A percentile compares a stretch with the other conserved stretches of the same genome.
Evolutionary conservation across 345 rosid species (phyloP).

Genomic region (Camelina neglecta): DNA sequence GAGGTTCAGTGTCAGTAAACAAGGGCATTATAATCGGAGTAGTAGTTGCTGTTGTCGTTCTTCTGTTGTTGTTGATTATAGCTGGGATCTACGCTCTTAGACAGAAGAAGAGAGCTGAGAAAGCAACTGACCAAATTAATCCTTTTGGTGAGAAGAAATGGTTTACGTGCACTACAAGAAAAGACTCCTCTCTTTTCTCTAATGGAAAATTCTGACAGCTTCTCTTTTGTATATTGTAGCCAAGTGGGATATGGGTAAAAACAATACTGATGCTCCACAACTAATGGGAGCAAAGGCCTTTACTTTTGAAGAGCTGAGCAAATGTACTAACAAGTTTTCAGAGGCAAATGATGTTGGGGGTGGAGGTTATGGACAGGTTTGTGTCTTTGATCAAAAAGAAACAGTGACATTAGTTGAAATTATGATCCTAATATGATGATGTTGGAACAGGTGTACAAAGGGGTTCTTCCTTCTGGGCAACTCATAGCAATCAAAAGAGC

Average conservation of each 20-base stretch:
- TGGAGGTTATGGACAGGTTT: constrained; percentile 20
- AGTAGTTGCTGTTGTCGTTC: not conserved
- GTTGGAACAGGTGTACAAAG: constrained; percentile 66
- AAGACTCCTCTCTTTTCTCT: not conserved
- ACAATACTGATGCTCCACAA: not conserved
- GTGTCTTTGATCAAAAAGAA: not conserved
- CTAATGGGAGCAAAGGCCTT: constrained; percentile 19
- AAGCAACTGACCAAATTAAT: constrained; percentile 41
- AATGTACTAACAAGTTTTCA: not conserved
- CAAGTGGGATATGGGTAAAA: not conserved
- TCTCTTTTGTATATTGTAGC: not conserved
- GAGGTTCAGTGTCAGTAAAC: constrained; percentile 42
- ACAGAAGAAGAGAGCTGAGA: constrained; percentile 14
- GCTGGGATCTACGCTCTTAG: constrained; percentile 21
- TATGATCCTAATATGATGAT: not conserved
- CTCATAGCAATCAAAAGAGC: constrained; percentile 71
- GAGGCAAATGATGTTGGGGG: constrained; percentile 9
- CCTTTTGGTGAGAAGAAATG: constrained; percentile 11
- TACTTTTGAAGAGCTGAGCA: constrained; percentile 11
- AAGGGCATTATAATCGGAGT: not conserved
- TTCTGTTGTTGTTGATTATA: not conserved
- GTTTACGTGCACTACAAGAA: not conserved
- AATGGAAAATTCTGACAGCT: not conserved
- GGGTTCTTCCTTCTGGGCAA: constrained; percentile 54
- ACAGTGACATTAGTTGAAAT: not conserved